Evolutionary conservation across 140 eudicot genomes (phyloP), one percentile per base, ranked within the genome.

Genomic region (Anethum foeniculum): DNA sequence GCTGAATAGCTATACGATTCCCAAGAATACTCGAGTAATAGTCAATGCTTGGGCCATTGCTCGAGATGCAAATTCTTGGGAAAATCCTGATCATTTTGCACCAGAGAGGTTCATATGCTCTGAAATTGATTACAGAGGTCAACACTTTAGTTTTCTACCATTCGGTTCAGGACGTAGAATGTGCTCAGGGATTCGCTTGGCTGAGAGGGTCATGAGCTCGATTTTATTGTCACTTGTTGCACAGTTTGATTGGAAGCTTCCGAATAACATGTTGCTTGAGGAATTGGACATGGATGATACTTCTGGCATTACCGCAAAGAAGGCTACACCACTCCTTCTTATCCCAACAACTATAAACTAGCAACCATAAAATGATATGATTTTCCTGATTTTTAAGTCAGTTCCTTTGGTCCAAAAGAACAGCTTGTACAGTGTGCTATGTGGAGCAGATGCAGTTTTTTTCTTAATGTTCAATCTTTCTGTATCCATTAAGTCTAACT

Each of bases 71-170:
- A 39, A 71, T 71, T 71, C 25, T 34, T 71, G 76, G 76, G 7
- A 36, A 71, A 71, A 71, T 38, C 48, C 48, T 71, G 25, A 34
- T 6, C 28, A 56, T 23, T 56, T 56, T 23, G 5, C 25, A 71
- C 76, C 76, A 9, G 27, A 71, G 76, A 71, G 76, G 76, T 71
- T 71, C 28, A 5, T 71, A 39, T 48, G 48, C 44, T 71, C 76
- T 38, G 28, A 71, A 71, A 71, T 71, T 9, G 76, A 71, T 27
- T 71, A 15, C 12, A 71, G 23, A 71, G 76, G 76, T 7, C 76
- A 9, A 6, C 48, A 71, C 7, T 71, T 71, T 38, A 32, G 2
- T 18, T 71, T 71, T 38, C 13, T 71, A 19, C 76, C 76, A 36
- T 71, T 71, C 36, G 76, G 76, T 9, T 71, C 76, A 36, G 76